Evolutionary conservation across 2,329 filamentous ascomycete species (phyloP).

Genomic region (Periconia digitata): DNA sequence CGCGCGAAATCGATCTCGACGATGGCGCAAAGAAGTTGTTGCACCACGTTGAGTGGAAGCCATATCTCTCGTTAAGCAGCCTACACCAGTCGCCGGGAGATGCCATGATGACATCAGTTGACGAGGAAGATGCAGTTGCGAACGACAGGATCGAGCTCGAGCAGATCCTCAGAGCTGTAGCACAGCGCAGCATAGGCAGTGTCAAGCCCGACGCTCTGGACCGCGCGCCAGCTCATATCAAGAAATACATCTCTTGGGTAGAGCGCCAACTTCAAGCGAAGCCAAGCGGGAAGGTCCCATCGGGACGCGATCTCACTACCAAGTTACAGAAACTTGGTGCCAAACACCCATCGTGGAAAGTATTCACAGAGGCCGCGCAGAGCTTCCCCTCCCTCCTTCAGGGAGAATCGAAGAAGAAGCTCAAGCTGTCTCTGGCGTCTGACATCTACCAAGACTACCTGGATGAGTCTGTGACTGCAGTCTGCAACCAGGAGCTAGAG

Average conservation of each 20-base stretch:
- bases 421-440: background rate
- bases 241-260: conserved; percentile 1
- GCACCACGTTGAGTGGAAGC: conserved; percentile 12
- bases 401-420: conserved; percentile 1
- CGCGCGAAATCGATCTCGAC: background rate
- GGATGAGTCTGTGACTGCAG: background rate
- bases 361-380: conserved; percentile 3
- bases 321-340: background rate
- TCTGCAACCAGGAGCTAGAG: background rate
- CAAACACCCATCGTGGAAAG: conserved; percentile 3
- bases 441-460: background rate
- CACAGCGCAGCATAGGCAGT: background rate
- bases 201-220: background rate
- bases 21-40: conserved; percentile 3
- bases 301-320: background rate
- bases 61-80: conserved; percentile 1
- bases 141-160: conserved; percentile 1
- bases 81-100: background rate
- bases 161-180: background rate
- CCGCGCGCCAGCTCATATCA: background rate
- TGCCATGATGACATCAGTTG: background rate
- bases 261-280: background rate
- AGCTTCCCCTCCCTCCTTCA: conserved; percentile 2
- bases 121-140: background rate
- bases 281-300: background rate